Conservation (phyloP, 306 rosid species). For the Hippophae tibetana region DNA sequence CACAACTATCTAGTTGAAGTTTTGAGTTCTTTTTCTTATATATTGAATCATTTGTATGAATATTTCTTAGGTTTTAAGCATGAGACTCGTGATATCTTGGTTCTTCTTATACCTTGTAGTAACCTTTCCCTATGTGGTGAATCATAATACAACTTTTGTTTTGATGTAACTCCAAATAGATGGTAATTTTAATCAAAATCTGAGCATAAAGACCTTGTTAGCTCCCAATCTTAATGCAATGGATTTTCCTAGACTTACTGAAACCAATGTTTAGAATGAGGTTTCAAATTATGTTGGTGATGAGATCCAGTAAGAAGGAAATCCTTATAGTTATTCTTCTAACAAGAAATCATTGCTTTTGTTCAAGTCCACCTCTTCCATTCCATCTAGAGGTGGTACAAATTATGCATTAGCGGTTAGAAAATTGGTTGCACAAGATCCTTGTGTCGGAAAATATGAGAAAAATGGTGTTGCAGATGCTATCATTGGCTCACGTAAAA, state of each 20-base stretch:
- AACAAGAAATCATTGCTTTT: too few relatives aligned
- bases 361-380: too few relatives aligned
- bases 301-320: too few relatives aligned
- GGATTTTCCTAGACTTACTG: conserved; percentile 75
- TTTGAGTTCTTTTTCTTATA: conserved; percentile 1
- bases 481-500: too few relatives aligned
- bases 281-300: conserved; percentile 49
- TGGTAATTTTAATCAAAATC: conserved; percentile 57
- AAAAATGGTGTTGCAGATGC: too few relatives aligned
- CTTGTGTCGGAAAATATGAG: too few relatives aligned
- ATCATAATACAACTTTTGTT: background rate
- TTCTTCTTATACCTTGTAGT: too few relatives aligned
- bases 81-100: too few relatives aligned
- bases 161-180: conserved; percentile 81
- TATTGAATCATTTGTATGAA: conserved; percentile 7
- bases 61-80: conserved; percentile 1
- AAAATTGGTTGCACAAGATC: too few relatives aligned
- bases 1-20: conserved; percentile 3
- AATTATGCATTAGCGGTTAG: too few relatives aligned
- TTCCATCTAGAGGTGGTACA: too few relatives aligned
- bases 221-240: conserved; percentile 67
- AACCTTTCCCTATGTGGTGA: background rate
- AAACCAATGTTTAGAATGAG: conserved; percentile 45
- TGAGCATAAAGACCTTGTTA: conserved; percentile 54
- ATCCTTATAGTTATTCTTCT: too few relatives aligned